Evolutionary conservation across 257 asterid species (phyloP), one percentile per base, ranked within the genome.

Genomic region (Lavandula angustifolia): DNA sequence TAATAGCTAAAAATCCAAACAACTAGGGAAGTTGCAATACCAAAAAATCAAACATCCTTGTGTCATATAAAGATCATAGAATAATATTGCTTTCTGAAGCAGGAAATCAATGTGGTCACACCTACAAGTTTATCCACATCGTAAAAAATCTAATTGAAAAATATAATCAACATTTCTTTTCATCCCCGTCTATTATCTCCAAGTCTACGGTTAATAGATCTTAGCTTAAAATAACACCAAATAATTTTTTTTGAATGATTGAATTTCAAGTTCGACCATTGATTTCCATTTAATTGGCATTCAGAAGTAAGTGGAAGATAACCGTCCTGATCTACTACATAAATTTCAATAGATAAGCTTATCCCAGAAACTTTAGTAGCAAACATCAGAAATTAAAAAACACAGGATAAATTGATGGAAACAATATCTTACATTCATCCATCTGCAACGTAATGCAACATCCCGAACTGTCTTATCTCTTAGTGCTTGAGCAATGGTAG

Each of bases 391-490:
- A 31, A 9, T 6, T 46, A 33, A 46, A 33, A 14, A 11, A 31
- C 8, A 32, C 18, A 48, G 40, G 31, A 12, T 42, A n/a, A 68
- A 43, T 9, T n/a, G 38, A 66, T 27, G 51, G 5, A 11, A 53
- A 32, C 6, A 44, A 63, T 44, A 62, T 71, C 98, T 88, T 79
- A 92, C 98, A 16, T 68, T 88, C 95, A 92, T 88, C 96, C 96
- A 88, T 82, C 95, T 88, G 81, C 92, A 83, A 9, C 96, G 92
- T 62, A 92, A 69, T 53, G 98, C 98, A 56, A 88, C 91, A 78
- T 92, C 98, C 48, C 98, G 96, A 72, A 85, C 96, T 46, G 98
- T 92, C 82, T 92, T 92, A 66, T 87, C 95, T 70, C 76, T 77
- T 56, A 92, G 72, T 27, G 80, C 83, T 79, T 66, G 85, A 31